Conservation (phyloP, 345 rosid species). For the Populus davidiana region DNA sequence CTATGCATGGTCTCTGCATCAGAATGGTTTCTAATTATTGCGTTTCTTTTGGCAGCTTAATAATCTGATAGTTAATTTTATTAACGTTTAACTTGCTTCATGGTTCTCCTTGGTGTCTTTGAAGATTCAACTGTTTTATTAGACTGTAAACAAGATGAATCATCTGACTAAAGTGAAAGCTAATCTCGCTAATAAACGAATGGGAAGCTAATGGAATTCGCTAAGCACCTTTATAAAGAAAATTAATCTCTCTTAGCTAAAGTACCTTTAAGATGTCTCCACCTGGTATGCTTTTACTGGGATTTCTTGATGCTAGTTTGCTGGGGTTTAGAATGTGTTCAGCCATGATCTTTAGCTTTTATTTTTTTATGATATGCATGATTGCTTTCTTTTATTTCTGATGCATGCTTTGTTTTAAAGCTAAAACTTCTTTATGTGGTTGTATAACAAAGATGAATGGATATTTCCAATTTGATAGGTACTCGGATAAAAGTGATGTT, state of each 20-base stretch:
- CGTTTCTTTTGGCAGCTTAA: not conserved
- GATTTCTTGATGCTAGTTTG: not conserved
- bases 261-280: not conserved
- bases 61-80: not conserved
- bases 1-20: not conserved
- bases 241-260: not conserved
- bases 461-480: slow-evolving; percentile 41
- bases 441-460: slow-evolving; percentile 5
- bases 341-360: not conserved
- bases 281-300: not conserved
- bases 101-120: not conserved
- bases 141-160: not conserved
- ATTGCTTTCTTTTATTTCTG: not conserved
- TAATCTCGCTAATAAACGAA: not conserved
- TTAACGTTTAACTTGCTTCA: not conserved
- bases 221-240: not conserved
- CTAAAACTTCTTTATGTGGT: not conserved
- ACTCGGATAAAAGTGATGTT: slow-evolving; percentile 78
- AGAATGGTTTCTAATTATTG: not conserved
- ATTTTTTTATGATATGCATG: not conserved
- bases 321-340: not conserved
- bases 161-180: not conserved
- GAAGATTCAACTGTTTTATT: not conserved
- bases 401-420: not conserved
- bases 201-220: not conserved